Evolutionary conservation across 2,329 filamentous ascomycete species (phyloP), one percentile per base, ranked within the genome.

Genomic region (Furcasterigmium sp.): DNA sequence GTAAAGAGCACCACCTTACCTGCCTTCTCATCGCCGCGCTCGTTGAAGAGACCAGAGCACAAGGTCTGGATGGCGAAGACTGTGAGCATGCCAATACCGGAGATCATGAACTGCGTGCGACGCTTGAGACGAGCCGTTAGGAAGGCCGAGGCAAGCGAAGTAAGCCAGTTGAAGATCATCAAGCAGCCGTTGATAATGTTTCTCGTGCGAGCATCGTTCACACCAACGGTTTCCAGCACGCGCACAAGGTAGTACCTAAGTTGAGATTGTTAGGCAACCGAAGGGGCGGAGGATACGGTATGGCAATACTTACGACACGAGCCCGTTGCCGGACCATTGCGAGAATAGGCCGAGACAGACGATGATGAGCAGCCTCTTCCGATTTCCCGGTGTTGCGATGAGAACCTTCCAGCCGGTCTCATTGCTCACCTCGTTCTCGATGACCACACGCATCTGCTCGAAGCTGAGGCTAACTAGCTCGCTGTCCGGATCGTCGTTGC

Each of bases 231-330:
- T 23, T 62, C 50, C 11, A 69, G 56, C 21, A 69, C 57, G 15
- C 56, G 51, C 30, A 51, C 49, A 32, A 69, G 56, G 42, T 67
- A 69, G 50, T 68, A 68, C 2, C 57, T 62, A 18, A 68, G 55
- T n/a, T n/a, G n/a, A n/a, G n/a, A 1, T 69, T 44, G 2, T 58
- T 64, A 73, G 58, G 15, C 68, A 66, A 49, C 74, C 70, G 18
- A 73, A 69, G 1, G 70, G 67, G 47, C 70, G 71, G 17, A 71
- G 51, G 5, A 49, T 55, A 44, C 60, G 58, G 3, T 61, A 53
- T 0, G 58, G 59, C 2, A 57, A 60, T 3, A 32, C 29, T 14
- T 17, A 21, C 63, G 26, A 58, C 62, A 57, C 52, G 8, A 61
- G 51, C 7, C 51, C 54, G 46, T 52, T 52, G 11, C 57, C 57